Evolutionary conservation across 164 flowering plant genomes (phyloP).

Genomic region (Aristolochia contorta): DNA sequence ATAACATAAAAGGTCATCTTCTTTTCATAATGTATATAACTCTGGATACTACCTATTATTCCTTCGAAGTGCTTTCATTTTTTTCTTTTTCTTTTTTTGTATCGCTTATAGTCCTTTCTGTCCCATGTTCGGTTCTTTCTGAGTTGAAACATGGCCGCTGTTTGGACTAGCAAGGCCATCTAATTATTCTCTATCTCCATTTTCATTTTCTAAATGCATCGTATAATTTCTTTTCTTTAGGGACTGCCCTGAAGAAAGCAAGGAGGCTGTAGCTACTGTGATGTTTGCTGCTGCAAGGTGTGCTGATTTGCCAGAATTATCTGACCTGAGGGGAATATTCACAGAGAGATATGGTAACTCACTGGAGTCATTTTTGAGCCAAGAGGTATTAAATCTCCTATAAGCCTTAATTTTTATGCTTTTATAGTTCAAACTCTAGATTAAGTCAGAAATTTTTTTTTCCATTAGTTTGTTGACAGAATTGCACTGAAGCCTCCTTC

Average conservation of each 20-base stretch:
- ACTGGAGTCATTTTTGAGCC: slow-evolving; percentile 43
- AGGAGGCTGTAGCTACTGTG: slow-evolving; percentile 64
- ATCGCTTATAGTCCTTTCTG: too few species aligned
- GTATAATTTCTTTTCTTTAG: slow-evolving; percentile 21
- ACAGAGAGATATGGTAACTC: slow-evolving; percentile 62
- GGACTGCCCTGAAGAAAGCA: slow-evolving; percentile 78
- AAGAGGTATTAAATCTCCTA: slow-evolving; percentile 33
- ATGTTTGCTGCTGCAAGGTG: slow-evolving; percentile 91
- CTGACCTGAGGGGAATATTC: slow-evolving; percentile 65
- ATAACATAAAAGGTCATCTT: too few species aligned
- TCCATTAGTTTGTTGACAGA: slow-evolving; percentile 7
- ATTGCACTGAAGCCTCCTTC: slow-evolving; percentile 21
- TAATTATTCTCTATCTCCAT: too few species aligned
- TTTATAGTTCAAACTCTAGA: not conserved
- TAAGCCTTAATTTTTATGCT: too few species aligned
- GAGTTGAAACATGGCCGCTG: too few species aligned
- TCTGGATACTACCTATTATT: too few species aligned
- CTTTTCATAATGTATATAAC: too few species aligned
- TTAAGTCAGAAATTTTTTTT: not conserved
- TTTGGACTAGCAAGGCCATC: too few species aligned
- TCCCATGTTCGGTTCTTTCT: too few species aligned
- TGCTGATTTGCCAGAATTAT: slow-evolving; percentile 87
- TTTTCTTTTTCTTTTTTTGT: too few species aligned
- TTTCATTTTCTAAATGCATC: too few species aligned
- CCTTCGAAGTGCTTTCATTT: too few species aligned